Evolutionary conservation across 306 rosid species (phyloP).

Genomic region (Vigna unguiculata): DNA sequence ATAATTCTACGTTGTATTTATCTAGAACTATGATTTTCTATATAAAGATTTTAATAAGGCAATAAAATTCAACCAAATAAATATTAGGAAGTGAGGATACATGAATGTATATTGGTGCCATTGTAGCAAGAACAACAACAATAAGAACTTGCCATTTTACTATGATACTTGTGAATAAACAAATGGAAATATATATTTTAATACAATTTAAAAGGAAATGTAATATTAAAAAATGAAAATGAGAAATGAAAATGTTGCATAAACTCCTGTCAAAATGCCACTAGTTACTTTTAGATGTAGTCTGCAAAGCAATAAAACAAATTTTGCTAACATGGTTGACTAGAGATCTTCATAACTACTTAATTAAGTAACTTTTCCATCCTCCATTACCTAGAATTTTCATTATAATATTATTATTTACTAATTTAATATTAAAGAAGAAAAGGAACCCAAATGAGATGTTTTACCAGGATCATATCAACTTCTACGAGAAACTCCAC

Average conservation of each 20-base stretch:
- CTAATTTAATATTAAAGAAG: not conserved
- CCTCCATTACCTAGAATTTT: conserved; percentile 2
- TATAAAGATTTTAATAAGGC: too few species aligned
- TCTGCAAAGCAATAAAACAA: conserved; percentile 11
- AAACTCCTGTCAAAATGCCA: not conserved
- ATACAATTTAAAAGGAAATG: too few species aligned
- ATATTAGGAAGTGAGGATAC: not conserved
- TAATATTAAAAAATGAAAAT: not conserved
- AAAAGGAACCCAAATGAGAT: not conserved
- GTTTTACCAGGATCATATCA: conserved; percentile 1
- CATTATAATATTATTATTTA: not conserved
- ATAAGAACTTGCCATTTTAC: conserved; percentile 21
- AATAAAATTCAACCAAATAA: not conserved
- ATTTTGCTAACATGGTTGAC: not conserved
- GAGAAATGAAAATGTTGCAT: not conserved
- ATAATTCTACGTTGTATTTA: too few species aligned
- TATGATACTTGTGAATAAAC: not conserved
- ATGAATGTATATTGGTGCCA: conserved; percentile 9
- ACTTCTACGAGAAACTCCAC: conserved; percentile 19
- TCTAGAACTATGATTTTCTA: too few species aligned
- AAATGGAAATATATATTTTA: not conserved
- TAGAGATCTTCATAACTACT: too few species aligned
- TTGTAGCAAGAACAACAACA: not conserved
- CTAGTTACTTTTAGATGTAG: conserved; percentile 11
- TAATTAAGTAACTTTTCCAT: too few species aligned